Evolutionary conservation across 1,284 basidiomycete genomes (phyloP).

Genomic region (Ustilago crameri): DNA sequence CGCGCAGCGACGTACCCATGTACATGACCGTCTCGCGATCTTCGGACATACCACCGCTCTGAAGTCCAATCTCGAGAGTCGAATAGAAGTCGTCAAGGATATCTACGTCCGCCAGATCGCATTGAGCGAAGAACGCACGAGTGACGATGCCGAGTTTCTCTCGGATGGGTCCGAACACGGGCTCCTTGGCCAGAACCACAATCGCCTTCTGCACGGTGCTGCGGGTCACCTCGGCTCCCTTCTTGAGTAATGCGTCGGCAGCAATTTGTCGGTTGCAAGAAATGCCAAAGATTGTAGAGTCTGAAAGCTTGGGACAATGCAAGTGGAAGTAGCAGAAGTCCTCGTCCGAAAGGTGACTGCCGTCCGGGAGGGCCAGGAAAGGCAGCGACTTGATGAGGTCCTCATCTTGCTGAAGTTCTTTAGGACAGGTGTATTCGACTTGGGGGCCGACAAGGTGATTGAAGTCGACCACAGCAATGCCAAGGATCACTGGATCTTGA

Average conservation of each 20-base stretch:
- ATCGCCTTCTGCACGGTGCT: slow-evolving; percentile 98
- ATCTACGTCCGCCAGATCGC: slow-evolving; percentile 61
- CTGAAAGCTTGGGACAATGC: slow-evolving; percentile 61
- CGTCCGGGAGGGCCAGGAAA: slow-evolving; percentile 97
- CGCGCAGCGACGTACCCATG: slow-evolving; percentile 91
- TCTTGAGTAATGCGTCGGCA: slow-evolving; percentile 81
- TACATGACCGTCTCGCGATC: slow-evolving; percentile 72
- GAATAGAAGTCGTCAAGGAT: slow-evolving; percentile 67
- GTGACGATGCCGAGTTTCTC: slow-evolving; percentile 98
- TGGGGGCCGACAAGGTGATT: slow-evolving; percentile 67
- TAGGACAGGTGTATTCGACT: slow-evolving; percentile 63
- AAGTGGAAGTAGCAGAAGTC: slow-evolving; percentile 98
- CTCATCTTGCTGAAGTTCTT: slow-evolving; percentile 55
- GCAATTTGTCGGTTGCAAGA: slow-evolving; percentile 90
- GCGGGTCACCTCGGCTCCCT: slow-evolving; percentile 87
- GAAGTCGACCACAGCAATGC: slow-evolving; percentile 66
- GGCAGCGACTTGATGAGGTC: slow-evolving; percentile 74
- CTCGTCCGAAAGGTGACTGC: slow-evolving; percentile 90
- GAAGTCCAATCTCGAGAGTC: slow-evolving; percentile 63
- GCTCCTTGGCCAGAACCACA: slow-evolving; percentile 81
- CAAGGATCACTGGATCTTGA: slow-evolving; percentile 52
- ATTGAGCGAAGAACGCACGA: slow-evolving; percentile 65
- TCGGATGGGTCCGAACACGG: slow-evolving; percentile 71
- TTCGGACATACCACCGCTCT: slow-evolving; percentile 45
- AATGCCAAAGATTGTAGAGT: slow-evolving; percentile 54